Evolutionary conservation across 805 yeast species (phyloP).

Genomic region (Metschnikowia aberdeeniae): DNA sequence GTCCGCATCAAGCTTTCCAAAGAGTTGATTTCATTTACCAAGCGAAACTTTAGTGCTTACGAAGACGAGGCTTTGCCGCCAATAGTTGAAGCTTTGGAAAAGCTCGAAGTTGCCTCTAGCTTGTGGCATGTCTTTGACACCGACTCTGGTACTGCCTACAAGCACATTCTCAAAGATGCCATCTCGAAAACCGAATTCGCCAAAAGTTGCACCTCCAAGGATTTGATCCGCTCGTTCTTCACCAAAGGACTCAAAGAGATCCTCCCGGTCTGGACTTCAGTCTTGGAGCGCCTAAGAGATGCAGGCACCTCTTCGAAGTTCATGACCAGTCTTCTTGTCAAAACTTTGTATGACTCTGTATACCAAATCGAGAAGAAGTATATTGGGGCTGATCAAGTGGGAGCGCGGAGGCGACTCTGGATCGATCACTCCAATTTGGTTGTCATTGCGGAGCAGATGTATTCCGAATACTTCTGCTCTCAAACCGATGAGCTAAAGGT

Average conservation of each 20-base stretch:
- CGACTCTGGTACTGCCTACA: constrained; percentile 8
- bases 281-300: constrained; percentile 20
- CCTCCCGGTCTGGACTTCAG: constrained; percentile 26
- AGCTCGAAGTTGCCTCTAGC: constrained; percentile 41
- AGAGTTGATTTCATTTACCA: constrained; percentile 43
- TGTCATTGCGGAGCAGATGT: constrained; percentile 38
- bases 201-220: constrained; percentile 11
- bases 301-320: constrained; percentile 15
- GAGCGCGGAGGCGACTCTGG: constrained; percentile 41
- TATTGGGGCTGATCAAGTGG: constrained; percentile 24
- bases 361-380: constrained; percentile 39
- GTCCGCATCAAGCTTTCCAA: constrained; percentile 44
- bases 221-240: constrained; percentile 26
- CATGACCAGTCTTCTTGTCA: constrained; percentile 22
- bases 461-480: constrained; percentile 22
- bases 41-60: constrained; percentile 42
- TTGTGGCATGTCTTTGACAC: constrained; percentile 31
- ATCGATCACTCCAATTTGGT: constrained; percentile 41
- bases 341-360: constrained; percentile 30
- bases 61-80: constrained; percentile 35
- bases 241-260: constrained; percentile 22
- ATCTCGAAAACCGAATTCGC: constrained; percentile 9
- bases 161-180: constrained; percentile 11
- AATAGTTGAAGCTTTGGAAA: constrained; percentile 30
- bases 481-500: constrained; percentile 4